These are phyloP conservation scores for Mortierella sp. DNA, from an alignment of 371 early-diverging fungal genomes.

Conservation along the genomic window DNA sequence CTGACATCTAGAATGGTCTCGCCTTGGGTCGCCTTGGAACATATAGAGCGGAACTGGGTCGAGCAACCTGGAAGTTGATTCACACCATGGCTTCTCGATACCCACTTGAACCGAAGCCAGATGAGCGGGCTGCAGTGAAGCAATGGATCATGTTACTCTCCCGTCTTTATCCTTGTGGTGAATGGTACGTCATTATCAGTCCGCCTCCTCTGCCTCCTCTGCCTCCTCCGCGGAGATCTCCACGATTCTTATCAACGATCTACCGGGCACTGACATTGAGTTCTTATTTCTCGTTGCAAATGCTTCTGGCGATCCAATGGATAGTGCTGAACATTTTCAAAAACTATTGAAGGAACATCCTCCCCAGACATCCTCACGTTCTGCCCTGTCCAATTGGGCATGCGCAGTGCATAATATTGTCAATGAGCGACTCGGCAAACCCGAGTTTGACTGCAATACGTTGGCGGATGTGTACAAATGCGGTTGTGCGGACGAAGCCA, in stretches of 20 bases:
- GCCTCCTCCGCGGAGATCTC: too few relatives aligned
- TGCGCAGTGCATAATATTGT: slow-evolving; percentile 98
- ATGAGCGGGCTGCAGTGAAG: slow-evolving; percentile 81
- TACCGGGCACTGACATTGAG: too few relatives aligned
- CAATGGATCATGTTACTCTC: slow-evolving; percentile 89
- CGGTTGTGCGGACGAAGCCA: slow-evolving; percentile 78
- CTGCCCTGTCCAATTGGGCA: slow-evolving; percentile 89
- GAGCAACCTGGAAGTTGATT: slow-evolving; percentile 86
- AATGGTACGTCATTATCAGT: slow-evolving; percentile 75
- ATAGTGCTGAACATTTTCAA: slow-evolving; percentile 89
- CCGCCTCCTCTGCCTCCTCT: not conserved
- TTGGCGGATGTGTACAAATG: slow-evolving; percentile 92
- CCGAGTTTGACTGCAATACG: slow-evolving; percentile 87
- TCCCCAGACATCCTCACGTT: slow-evolving; percentile 82
- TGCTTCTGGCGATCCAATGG: not conserved
- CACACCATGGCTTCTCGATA: slow-evolving; percentile 98
- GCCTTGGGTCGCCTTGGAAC: too few relatives aligned
- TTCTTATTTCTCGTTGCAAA: too few relatives aligned
- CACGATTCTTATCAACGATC: too few relatives aligned
- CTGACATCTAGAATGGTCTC: too few relatives aligned
- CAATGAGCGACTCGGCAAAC: slow-evolving; percentile 90
- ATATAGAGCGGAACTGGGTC: slow-evolving; percentile 89
- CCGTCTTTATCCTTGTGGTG: slow-evolving; percentile 97
- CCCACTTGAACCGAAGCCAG: slow-evolving; percentile 85
- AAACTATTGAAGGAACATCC: slow-evolving; percentile 82